These are phyloP conservation scores for Typha latifolia DNA, from an alignment of 176 grass and related monocot species.

Conservation along the genomic window DNA sequence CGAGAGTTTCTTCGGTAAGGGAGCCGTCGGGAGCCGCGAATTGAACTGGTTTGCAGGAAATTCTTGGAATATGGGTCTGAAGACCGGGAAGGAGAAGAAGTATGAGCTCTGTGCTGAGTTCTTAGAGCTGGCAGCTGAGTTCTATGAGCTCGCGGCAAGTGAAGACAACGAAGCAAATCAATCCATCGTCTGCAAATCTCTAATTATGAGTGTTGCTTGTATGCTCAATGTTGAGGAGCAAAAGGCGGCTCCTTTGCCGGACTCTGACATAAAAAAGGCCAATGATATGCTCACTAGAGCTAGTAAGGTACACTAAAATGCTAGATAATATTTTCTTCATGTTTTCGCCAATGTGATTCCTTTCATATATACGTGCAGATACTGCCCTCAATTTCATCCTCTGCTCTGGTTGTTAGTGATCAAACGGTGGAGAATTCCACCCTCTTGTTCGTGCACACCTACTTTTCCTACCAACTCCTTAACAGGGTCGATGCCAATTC, in stretches of 20 bases:
- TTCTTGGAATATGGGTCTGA: slow-evolving; percentile 66
- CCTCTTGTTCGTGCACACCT: slow-evolving; percentile 51
- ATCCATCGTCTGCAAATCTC: slow-evolving; percentile 52
- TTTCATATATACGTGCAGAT: slow-evolving; percentile 23
- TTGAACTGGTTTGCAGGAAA: slow-evolving; percentile 69
- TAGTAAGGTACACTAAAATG: slow-evolving; percentile 53
- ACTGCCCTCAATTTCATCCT: slow-evolving; percentile 39
- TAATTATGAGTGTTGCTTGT: slow-evolving; percentile 55
- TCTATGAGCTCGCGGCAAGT: slow-evolving; percentile 30
- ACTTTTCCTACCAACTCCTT: slow-evolving; percentile 58
- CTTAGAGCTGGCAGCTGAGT: slow-evolving; percentile 65
- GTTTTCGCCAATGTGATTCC: not conserved
- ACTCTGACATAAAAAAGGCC: slow-evolving; percentile 66
- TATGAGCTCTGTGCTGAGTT: slow-evolving; percentile 54
- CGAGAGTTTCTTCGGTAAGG: slow-evolving; percentile 61
- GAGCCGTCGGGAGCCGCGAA: slow-evolving; percentile 48
- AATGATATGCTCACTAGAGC: slow-evolving; percentile 76
- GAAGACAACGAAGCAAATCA: slow-evolving; percentile 34
- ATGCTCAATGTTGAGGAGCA: slow-evolving; percentile 52
- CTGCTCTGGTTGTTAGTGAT: slow-evolving; percentile 25
- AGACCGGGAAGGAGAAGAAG: slow-evolving; percentile 37
- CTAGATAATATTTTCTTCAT: not conserved
- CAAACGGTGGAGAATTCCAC: slow-evolving; percentile 26
- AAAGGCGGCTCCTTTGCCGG: slow-evolving; percentile 40
- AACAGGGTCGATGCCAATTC: slow-evolving; percentile 30